phyloP scores from a whole-genome alignment of 345 rosid species.

The Populus nigra region DNA sequence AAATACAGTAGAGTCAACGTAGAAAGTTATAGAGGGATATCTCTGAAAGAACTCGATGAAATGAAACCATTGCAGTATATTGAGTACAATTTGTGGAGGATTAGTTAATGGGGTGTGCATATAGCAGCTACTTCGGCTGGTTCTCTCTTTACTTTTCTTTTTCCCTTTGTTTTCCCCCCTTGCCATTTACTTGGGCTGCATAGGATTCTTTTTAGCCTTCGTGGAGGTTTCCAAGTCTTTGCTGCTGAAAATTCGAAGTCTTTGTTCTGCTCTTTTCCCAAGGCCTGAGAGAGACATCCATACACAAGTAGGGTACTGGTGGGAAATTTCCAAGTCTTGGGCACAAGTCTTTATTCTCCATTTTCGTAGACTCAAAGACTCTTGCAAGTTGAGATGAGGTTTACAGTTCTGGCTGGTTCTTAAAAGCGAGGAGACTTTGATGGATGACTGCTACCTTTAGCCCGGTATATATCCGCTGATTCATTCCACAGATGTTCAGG shows the following conservation, averaged over 20 bases:
- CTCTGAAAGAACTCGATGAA: too few relatives aligned
- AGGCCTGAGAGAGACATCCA: too few relatives aligned
- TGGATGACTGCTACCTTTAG: not conserved
- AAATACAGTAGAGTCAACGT: too few relatives aligned
- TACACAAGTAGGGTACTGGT: not conserved
- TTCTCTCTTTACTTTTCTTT: not conserved
- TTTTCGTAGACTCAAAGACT: not conserved
- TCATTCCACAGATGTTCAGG: not conserved
- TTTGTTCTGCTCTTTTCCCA: too few relatives aligned
- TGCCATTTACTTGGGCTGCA: not conserved
- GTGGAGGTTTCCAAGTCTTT: too few relatives aligned
- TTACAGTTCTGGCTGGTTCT: too few relatives aligned
- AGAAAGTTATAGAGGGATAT: not conserved
- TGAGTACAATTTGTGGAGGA: too few relatives aligned
- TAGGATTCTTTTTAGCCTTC: too few relatives aligned
- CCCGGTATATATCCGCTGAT: not conserved
- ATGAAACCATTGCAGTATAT: too few relatives aligned
- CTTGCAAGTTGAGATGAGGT: not conserved
- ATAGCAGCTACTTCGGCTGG: not conserved
- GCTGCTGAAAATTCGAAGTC: too few relatives aligned
- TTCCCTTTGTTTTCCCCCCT: not conserved
- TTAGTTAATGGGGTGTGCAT: too few relatives aligned
- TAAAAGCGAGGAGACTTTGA: not conserved
- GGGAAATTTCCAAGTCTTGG: not conserved
- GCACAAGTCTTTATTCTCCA: not conserved